A percentile compares a stretch with the other conserved stretches of the same genome.
Conservation (phyloP, 2,329 filamentous ascomycete species). For the Corinectria fuckeliana region DNA sequence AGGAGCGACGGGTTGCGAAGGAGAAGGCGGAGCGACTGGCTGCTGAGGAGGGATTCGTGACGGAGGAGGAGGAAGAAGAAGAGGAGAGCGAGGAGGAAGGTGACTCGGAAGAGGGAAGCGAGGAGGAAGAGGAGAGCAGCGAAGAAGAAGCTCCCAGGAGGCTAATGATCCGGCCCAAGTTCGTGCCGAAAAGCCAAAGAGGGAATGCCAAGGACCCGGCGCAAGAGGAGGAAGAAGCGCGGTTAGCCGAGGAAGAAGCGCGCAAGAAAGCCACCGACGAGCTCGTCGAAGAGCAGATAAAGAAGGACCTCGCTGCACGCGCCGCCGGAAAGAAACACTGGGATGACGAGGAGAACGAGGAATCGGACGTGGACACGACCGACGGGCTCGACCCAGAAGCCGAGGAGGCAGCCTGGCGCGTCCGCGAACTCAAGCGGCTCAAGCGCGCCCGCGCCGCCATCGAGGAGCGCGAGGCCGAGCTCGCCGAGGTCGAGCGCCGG, state of each 20-base stretch:
- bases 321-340: constrained; percentile 82
- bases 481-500: constrained; percentile 87
- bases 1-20: constrained; percentile 54
- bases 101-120: constrained; percentile 49
- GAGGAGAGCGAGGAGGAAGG: constrained; percentile 41
- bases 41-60: constrained; percentile 69
- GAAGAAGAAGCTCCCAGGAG: constrained; percentile 64
- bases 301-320: constrained; percentile 77
- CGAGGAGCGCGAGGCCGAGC: constrained; percentile 81
- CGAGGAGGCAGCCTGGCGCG: constrained; percentile 90
- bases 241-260: constrained; percentile 62
- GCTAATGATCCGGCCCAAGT: constrained; percentile 68
- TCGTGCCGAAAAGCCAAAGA: constrained; percentile 66
- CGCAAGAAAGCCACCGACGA: constrained; percentile 75
- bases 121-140: constrained; percentile 54
- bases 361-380: constrained; percentile 83
- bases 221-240: constrained; percentile 45
- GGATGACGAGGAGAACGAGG: constrained; percentile 77
- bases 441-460: constrained; percentile 87
- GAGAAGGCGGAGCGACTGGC: constrained; percentile 59
- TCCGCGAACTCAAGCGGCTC: constrained; percentile 87
- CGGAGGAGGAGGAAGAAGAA: constrained; percentile 57
- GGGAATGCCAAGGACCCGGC: constrained; percentile 41
- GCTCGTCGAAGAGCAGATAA: constrained; percentile 87
- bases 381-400: constrained; percentile 87